phyloP scores from a whole-genome alignment of 2,329 filamentous ascomycete species.

The Diaporthe sp. region DNA sequence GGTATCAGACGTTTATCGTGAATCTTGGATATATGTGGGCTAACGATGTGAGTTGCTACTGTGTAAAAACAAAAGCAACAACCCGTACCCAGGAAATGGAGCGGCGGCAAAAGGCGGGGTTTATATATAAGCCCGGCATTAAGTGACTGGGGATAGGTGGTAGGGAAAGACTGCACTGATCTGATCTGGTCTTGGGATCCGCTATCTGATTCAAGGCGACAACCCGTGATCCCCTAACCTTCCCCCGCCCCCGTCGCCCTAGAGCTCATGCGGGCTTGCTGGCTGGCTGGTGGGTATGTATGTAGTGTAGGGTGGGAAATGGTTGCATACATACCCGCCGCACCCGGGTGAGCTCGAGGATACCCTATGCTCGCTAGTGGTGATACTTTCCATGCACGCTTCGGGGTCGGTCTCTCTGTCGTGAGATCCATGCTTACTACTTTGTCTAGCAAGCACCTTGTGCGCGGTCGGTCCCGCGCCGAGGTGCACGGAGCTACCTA shows the following conservation, averaged over 20 bases:
- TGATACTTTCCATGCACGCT: slow-evolving; percentile 2
- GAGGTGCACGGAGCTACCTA: background rate
- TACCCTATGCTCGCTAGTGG: background rate
- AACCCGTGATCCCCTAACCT: slow-evolving; percentile 20
- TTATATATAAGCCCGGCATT: slow-evolving; percentile 20
- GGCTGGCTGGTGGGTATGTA: background rate
- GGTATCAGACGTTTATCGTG: background rate
- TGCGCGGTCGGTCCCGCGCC: slow-evolving; percentile 4
- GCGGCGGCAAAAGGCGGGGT: slow-evolving; percentile 19
- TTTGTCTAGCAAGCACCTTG: background rate
- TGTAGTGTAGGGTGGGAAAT: slow-evolving; percentile 26
- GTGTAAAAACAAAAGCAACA: background rate
- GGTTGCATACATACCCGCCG: slow-evolving; percentile 12
- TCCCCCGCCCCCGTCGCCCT: slow-evolving; percentile 1
- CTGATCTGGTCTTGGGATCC: slow-evolving; percentile 19
- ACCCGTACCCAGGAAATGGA: background rate
- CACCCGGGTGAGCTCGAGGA: background rate
- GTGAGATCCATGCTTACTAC: background rate
- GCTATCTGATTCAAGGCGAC: slow-evolving; percentile 22
- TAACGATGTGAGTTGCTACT: background rate
- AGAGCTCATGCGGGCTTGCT: background rate
- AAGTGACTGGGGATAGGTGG: background rate
- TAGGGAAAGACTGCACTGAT: background rate
- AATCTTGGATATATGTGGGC: background rate
- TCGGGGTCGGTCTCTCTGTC: background rate